These are phyloP conservation scores for Gossypium mustelinum DNA, from an alignment of 345 rosid genomes.

Conservation along the genomic window DNA sequence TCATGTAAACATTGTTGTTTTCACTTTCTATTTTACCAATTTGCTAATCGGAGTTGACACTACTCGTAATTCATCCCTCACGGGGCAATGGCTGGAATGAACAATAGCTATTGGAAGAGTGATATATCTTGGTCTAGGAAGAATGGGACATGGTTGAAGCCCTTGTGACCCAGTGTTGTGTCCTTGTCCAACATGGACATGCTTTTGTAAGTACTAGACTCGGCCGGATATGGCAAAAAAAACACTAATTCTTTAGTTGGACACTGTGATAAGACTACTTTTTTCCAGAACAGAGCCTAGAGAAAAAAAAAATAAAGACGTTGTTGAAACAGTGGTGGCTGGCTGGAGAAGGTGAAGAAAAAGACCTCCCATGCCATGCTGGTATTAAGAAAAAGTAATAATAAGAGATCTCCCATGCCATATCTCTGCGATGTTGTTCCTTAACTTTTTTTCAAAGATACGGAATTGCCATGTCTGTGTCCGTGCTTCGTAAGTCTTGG, in stretches of 20 bases:
- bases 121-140: background rate
- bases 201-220: background rate
- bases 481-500: background rate
- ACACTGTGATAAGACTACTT: background rate
- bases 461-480: background rate
- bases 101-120: background rate
- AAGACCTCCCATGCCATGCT: background rate
- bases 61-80: background rate
- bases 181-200: background rate
- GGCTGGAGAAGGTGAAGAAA: background rate
- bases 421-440: background rate
- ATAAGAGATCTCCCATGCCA: background rate
- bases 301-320: background rate
- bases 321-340: background rate
- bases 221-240: background rate
- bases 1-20: background rate
- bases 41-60: background rate
- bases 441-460: background rate
- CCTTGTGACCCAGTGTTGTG: background rate
- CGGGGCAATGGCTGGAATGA: background rate
- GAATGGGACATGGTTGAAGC: background rate
- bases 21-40: background rate
- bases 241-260: background rate
- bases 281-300: background rate
- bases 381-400: background rate